phyloP scores from a whole-genome alignment of 1,284 basidiomycete species.

The Microbotryum intermedium region DNA sequence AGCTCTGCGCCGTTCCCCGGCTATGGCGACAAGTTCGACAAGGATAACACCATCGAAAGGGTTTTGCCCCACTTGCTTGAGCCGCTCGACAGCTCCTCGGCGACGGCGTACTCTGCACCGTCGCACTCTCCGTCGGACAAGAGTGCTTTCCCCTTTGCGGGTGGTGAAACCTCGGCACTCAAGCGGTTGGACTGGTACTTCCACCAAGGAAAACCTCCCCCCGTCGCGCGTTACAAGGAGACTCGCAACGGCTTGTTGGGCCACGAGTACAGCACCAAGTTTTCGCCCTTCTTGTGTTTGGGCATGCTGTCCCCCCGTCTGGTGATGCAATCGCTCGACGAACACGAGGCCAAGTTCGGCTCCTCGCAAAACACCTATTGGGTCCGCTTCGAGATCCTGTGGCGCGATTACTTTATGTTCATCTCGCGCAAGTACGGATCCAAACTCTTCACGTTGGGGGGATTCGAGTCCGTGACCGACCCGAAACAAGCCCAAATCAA shows the following conservation, averaged over 20 bases:
- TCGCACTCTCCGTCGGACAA: constrained; percentile 24
- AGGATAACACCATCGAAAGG: constrained; percentile 9
- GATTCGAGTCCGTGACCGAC: constrained; percentile 44
- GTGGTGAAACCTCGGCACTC: constrained; percentile 42
- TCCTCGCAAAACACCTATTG: constrained; percentile 43
- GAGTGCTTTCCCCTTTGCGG: constrained; percentile 44
- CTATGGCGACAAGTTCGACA: constrained; percentile 24
- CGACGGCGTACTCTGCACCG: neutral
- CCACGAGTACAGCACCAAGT: constrained; percentile 49
- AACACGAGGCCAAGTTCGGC: constrained; percentile 39
- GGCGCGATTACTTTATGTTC: constrained; percentile 51
- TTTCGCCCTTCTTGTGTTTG: constrained; percentile 47
- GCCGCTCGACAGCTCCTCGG: constrained; percentile 28
- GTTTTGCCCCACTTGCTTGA: constrained; percentile 32
- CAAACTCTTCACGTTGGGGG: constrained; percentile 43
- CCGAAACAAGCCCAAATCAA: constrained; percentile 41
- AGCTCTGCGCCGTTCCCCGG: constrained; percentile 9
- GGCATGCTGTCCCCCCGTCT: constrained; percentile 47
- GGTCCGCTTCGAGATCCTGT: constrained; percentile 49
- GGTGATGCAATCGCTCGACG: constrained; percentile 40
- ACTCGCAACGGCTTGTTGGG: constrained; percentile 50
- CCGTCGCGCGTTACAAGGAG: constrained; percentile 46
- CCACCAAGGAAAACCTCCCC: constrained; percentile 36
- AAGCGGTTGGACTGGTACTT: constrained; percentile 43
- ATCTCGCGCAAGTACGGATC: constrained; percentile 37